Percentiles rank a stretch among this genome's conserved stretches.
phyloP scores from a whole-genome alignment of 2,329 filamentous ascomycete species.

The Diplodia scrobiculata region DNA sequence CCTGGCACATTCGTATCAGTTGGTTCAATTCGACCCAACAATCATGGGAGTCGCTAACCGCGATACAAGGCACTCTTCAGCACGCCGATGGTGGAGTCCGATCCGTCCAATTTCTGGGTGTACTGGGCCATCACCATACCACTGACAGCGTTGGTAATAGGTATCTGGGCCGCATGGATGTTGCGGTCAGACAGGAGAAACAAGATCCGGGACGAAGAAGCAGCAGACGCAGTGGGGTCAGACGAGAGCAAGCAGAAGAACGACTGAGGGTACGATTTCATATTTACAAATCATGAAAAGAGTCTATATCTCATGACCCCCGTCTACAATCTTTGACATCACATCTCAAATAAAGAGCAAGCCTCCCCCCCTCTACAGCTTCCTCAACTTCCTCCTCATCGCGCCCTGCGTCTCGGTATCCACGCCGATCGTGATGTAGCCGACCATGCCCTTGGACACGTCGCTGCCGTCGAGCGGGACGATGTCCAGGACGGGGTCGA shows the following conservation, averaged over 20 bases:
- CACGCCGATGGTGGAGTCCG: background rate
- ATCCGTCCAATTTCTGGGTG: background rate
- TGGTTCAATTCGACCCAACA: background rate
- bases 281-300: background rate
- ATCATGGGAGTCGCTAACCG: background rate
- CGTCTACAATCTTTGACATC: too few relatives aligned
- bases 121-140: background rate
- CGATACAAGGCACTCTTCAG: background rate
- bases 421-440: constrained; percentile 45
- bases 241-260: background rate
- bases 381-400: constrained; percentile 24
- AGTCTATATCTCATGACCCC: background rate
- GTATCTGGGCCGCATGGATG: background rate
- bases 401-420: constrained; percentile 31
- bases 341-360: too few relatives aligned
- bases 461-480: constrained; percentile 8
- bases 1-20: constrained; percentile 45
- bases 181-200: background rate
- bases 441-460: constrained; percentile 37
- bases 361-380: background rate
- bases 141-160: background rate
- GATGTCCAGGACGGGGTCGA: constrained; percentile 33
- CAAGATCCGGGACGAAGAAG: background rate
- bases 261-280: background rate
- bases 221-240: background rate